Base-by-base conservation (phyloP, 2,329 filamentous ascomycete genomes). In the Colletotrichum chlorophyti region DNA sequence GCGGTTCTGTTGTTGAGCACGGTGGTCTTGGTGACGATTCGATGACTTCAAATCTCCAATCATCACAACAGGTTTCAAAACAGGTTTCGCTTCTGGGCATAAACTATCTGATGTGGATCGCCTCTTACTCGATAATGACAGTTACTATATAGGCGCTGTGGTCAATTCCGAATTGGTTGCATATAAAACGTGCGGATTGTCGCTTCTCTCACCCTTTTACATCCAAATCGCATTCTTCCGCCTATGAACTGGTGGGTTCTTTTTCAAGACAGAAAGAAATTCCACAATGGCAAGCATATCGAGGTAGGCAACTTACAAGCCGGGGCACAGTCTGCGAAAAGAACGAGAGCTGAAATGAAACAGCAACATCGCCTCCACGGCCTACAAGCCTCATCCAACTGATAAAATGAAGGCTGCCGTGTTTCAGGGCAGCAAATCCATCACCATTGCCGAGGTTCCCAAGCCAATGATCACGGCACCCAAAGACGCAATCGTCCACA, bases 401-500 rank as follows among this genome's bases (percentile, higher is more conserved):
- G 47, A 50, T 5, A 50, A 21, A 9, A 50, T 40, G 47, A 50
- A 50, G 35, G 47, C 47, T 12, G 47, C 47, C 8, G 35, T 50
- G 5, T 50, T 50, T 6, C 47, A 31, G 2, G 47, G 47, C 12
- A 31, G 34, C 14, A 37, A 14, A 10, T 40, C 15, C 9, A 32
- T 50, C 17, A 17, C 51, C 10, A 57, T 68, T 19, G 40, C 45
- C 4, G 57, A 64, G 17, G 51, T 66, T 4, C 62, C 65, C 7
- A 60, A 52, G 27, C 54, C 66, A 0, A 63, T 24, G 21, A 60
- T 64, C 38, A 34, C 50, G 9, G 52, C 61, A 17, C 60, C 51
- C 15, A 53, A 60, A 14, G 75, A 77, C 62, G 72, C 68, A 2
- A 65, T 77, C 32, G 67, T 75, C 9, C 67, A 65, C 15, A 65